These are phyloP conservation scores for Corylus heterophylla DNA, from an alignment of 306 rosid genomes.

Conservation along the genomic window DNA sequence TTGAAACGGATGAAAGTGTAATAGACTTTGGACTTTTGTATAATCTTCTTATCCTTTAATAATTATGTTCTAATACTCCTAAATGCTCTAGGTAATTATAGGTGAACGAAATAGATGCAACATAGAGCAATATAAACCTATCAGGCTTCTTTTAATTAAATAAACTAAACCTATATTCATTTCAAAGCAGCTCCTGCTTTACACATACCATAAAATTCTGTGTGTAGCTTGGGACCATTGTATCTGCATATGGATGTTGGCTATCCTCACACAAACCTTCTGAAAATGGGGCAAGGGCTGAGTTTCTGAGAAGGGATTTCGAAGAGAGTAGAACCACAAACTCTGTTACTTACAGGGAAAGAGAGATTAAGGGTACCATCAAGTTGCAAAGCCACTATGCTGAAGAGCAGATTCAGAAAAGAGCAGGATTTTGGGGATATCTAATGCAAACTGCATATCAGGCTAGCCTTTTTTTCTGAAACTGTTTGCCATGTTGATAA, in stretches of 20 bases:
- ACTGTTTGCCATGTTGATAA: not conserved
- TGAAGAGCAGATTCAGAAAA: constrained; percentile 45
- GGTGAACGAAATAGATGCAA: not conserved
- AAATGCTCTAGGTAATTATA: not conserved
- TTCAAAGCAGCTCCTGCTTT: constrained; percentile 14
- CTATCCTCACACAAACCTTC: constrained; percentile 32
- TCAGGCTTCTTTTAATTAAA: not conserved
- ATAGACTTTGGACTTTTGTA: no score
- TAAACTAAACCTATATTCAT: not conserved
- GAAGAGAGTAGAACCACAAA: constrained; percentile 33
- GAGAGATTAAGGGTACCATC: constrained; percentile 29
- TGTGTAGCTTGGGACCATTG: constrained; percentile 57
- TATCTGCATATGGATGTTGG: constrained; percentile 82
- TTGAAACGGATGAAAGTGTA: no score
- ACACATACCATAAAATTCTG: constrained; percentile 14
- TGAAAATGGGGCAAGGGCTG: constrained; percentile 34
- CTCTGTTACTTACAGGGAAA: constrained; percentile 24
- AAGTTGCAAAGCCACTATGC: constrained; percentile 41
- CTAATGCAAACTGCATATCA: constrained; percentile 64
- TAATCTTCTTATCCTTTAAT: no score
- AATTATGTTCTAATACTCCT: not conserved
- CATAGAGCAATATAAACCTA: not conserved
- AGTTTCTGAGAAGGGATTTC: constrained; percentile 36
- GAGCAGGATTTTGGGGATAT: constrained; percentile 70
- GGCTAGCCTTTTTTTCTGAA: constrained; percentile 35